Evolutionary conservation across 2,329 filamentous ascomycete species (phyloP).

Genomic region (Calcarisporium arbuscula): DNA sequence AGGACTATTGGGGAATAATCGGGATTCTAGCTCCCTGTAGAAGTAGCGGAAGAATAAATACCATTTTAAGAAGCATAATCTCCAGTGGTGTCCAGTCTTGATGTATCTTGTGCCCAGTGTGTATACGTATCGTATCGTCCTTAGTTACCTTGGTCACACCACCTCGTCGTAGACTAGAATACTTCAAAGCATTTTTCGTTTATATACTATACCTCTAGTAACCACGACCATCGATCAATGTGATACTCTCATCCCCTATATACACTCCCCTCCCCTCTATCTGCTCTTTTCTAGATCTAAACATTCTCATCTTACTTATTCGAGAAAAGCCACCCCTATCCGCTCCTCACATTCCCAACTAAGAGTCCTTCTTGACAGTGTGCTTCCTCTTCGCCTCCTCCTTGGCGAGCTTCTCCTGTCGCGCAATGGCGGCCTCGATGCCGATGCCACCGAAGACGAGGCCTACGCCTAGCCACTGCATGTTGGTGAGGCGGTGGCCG

Average conservation of each 20-base stretch:
- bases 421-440: constrained; percentile 76
- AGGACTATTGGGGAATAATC: too few species aligned
- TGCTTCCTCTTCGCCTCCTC: constrained; percentile 50
- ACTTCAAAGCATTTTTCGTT: too few species aligned
- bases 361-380: constrained; percentile 26
- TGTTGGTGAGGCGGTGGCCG: constrained; percentile 76
- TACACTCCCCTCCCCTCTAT: constrained; percentile 4
- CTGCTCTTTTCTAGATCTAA: background rate
- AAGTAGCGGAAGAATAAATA: too few species aligned
- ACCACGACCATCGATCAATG: background rate
- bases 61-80: too few species aligned
- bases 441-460: constrained; percentile 95
- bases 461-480: constrained; percentile 89
- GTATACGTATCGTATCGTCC: too few species aligned
- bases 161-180: too few species aligned
- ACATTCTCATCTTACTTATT: background rate
- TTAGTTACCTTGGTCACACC: too few species aligned
- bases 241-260: background rate
- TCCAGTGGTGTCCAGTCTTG: too few species aligned
- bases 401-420: constrained; percentile 78
- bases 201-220: too few species aligned
- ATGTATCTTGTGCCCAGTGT: too few species aligned
- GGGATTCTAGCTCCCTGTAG: too few species aligned
- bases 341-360: constrained; percentile 2
- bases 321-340: too few species aligned